Evolutionary conservation across 2,329 filamentous ascomycete genomes (phyloP), one percentile per base, ranked within the genome.

Genomic region (Colletotrichum orchidophilum): DNA sequence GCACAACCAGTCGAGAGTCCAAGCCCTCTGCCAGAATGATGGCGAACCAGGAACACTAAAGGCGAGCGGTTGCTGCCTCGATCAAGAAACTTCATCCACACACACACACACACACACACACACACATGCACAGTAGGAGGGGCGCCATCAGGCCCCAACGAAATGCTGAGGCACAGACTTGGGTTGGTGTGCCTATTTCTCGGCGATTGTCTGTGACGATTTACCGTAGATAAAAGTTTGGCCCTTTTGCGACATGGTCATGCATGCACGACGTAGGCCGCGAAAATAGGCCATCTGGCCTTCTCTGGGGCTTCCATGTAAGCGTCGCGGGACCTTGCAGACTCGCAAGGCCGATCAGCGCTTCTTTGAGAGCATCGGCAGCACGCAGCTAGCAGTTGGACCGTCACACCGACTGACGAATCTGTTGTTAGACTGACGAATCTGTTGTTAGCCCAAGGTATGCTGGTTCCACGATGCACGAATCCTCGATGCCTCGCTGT

Each of bases 371-470:
- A 42, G 31, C 18, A 39, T 39, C 42, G 52, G 31, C 24, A 35
- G 27, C 68, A 71, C 68, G 68, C 68, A 68, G 52, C 68, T 63
- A 68, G 64, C 53, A 52, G 64, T 54, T 59, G 53, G 50, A 58
- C 63, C 63, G 58, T 71, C 68, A 71, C 64, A 71, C 64, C 68
- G 68, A 53, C 68, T 68, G 54, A 68, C 64, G 64, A 68, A 68
- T 68, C 46, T 35, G 64, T 71, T 52, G 35, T 39, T 71, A 66
- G 64, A 58, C 64, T 68, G 54, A 68, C 64, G 64, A 68, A 68
- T 68, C 46, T 35, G 64, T 71, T 52, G 35, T 39, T 71, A 66
- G 64, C 64, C 64, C n/a, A n/a, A n/a, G n/a, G n/a, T 68, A 71
- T 59, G 68, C 58, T 59, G 52, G 64, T 59, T 59, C 64, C 26